These are phyloP conservation scores for Dendrobium nobile DNA, from an alignment of 106 monocot genomes.

Conservation along the genomic window DNA sequence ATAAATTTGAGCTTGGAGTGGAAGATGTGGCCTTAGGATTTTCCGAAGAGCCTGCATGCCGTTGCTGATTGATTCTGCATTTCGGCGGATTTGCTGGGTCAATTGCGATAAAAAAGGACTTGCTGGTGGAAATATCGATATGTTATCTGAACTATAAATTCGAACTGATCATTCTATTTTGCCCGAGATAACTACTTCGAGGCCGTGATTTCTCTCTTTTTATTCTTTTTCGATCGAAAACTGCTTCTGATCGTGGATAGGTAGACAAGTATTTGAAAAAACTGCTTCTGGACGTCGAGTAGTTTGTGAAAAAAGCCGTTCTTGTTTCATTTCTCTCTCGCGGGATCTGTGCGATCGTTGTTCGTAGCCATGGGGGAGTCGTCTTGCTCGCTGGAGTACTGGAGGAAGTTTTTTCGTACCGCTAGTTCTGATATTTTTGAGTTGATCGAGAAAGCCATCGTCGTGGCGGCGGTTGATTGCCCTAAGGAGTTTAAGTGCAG, in stretches of 20 bases:
- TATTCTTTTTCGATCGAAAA: background rate
- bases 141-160: no score
- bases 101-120: no score
- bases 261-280: background rate
- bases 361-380: background rate
- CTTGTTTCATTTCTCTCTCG: background rate
- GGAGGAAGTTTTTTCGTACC: constrained; percentile 54
- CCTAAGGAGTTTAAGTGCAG: constrained; percentile 39
- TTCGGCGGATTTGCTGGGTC: no score
- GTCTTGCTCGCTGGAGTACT: constrained; percentile 33
- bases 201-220: background rate
- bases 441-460: constrained; percentile 67
- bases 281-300: background rate
- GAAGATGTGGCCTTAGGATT: no score
- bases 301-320: background rate
- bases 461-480: constrained; percentile 48
- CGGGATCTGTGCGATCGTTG: background rate
- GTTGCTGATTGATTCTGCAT: no score
- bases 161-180: no score
- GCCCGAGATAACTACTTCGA: no score
- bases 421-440: constrained; percentile 49
- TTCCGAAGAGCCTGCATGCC: no score
- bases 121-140: no score
- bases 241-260: background rate
- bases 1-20: no score